Evolutionary conservation across 352 stramenopile species (phyloP), one percentile per base, ranked within the genome.

Genomic region (Phytophthora vignae): DNA sequence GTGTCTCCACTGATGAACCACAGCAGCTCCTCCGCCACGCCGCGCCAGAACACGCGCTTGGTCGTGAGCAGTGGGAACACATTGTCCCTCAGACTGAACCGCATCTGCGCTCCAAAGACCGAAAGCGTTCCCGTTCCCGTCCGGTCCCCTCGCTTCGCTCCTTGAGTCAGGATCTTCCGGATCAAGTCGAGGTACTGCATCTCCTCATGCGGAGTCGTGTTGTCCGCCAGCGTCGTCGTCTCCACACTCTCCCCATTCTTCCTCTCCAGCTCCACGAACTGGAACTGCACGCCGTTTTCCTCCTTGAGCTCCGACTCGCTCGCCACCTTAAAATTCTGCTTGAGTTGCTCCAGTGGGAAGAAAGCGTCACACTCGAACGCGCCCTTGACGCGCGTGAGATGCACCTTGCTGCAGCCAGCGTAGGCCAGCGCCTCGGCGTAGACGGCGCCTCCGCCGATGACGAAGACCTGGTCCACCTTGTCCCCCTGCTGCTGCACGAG

Each of bases 1-100:
- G 97, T 99, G 69, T 96, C 93, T n/a, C 98, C 98, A 53, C 86
- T 90, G 71, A 99, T 95, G 79, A 99, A 99, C 98, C 98, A 99
- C 44, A 99, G 81, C 38, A 99, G 81, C 80, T 99, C 98, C 81
- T 99, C 98, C 0, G 97, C 98, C 33, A 99, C 97, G 55, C 98
- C 98, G 40, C 98, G 87, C 98, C 98, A 99, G 79, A 99, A 99
- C 33, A 99, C 98, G 48, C 93, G 84, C 87, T 99, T 99, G 19
- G 98, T 99, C 29, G 98, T 99, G 25, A 99, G 78, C 42, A 99
- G 79, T 6, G 98, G 98, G 67, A 99, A 97, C 9, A 90, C 85
- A 44, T 96, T 91, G 72, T 99, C 82, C 22, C 97, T 88, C 11
- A 99, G 79, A 67, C 87, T 96, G 71, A 98, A 99, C 15, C 93